Evolutionary conservation across 2,329 filamentous ascomycete genomes (phyloP).

Genomic region (Alternaria sp.): DNA sequence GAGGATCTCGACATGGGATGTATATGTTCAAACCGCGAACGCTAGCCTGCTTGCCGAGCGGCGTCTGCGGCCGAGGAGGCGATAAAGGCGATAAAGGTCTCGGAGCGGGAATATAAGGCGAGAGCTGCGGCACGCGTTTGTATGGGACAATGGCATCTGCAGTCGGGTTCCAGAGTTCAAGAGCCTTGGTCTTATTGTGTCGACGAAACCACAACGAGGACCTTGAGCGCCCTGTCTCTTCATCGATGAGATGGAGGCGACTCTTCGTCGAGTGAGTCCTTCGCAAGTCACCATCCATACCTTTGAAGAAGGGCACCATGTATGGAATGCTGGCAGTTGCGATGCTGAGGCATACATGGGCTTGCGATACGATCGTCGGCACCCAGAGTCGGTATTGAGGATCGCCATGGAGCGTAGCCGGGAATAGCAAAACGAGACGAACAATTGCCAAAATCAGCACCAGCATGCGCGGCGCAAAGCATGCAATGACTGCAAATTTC

Average conservation of each 20-base stretch:
- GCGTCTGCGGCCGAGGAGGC: constrained; percentile 16
- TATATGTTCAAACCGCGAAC: constrained; percentile 29
- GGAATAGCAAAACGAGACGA: constrained; percentile 40
- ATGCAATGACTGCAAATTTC: constrained; percentile 39
- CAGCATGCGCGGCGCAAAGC: constrained; percentile 40
- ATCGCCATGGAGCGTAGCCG: constrained; percentile 32
- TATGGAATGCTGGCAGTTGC: constrained; percentile 44
- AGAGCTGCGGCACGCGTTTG: constrained; percentile 25
- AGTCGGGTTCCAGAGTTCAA: constrained; percentile 19
- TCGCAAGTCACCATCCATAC: constrained; percentile 22
- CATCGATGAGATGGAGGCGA: constrained; percentile 7
- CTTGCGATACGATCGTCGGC: constrained; percentile 33
- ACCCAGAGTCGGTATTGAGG: constrained; percentile 38
- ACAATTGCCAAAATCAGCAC: constrained; percentile 34
- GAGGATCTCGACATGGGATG: constrained; percentile 23
- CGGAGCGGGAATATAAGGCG: constrained; percentile 28
- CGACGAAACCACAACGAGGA: constrained; percentile 19
- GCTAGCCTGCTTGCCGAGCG: constrained; percentile 24
- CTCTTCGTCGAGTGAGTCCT: constrained; percentile 20
- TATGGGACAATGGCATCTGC: constrained; percentile 10
- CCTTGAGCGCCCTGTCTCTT: constrained; percentile 7
- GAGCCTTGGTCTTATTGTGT: constrained; percentile 16
- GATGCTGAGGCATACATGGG: constrained; percentile 38
- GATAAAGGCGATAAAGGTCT: constrained; percentile 27
- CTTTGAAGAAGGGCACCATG: constrained; percentile 39